A percentile compares a stretch with the other conserved stretches of the same genome.
Conservation (phyloP, 1,284 basidiomycete species). For the Ustilago shanxiensis region DNA sequence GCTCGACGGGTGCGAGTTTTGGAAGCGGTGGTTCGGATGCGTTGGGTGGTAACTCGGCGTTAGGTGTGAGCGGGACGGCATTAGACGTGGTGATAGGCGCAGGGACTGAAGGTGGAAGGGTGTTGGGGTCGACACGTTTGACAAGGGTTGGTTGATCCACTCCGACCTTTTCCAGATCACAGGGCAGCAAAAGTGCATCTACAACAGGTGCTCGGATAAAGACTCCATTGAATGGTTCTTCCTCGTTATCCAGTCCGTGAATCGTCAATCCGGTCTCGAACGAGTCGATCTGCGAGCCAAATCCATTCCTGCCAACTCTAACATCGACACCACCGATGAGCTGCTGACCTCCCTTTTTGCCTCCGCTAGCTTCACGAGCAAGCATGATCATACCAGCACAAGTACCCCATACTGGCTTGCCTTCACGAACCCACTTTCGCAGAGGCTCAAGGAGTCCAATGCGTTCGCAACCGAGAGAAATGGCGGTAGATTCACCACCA, state of each 20-base stretch:
- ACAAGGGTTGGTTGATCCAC: slow-evolving; percentile 47
- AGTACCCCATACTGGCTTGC: slow-evolving; percentile 88
- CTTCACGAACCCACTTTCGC: slow-evolving; percentile 76
- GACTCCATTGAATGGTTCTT: slow-evolving; percentile 82
- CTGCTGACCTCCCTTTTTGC: slow-evolving; percentile 89
- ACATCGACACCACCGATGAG: slow-evolving; percentile 85
- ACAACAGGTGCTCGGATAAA: slow-evolving; percentile 93
- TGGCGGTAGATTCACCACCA: slow-evolving; percentile 91
- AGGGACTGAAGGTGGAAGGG: slow-evolving; percentile 13
- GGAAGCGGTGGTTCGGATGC: slow-evolving; percentile 19
- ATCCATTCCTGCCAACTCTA: slow-evolving; percentile 82
- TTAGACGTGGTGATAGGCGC: slow-evolving; percentile 17
- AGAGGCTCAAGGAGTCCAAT: slow-evolving; percentile 85
- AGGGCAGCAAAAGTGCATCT: slow-evolving; percentile 53
- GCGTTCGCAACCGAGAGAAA: slow-evolving; percentile 84
- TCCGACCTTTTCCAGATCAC: slow-evolving; percentile 40
- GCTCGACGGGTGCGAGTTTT: slow-evolving; percentile 19
- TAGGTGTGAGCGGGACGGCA: slow-evolving; percentile 28
- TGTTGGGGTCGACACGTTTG: slow-evolving; percentile 28
- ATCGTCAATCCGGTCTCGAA: slow-evolving; percentile 85
- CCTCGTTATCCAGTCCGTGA: slow-evolving; percentile 74
- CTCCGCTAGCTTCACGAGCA: slow-evolving; percentile 73
- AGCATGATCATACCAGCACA: slow-evolving; percentile 97
- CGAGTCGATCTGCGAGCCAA: slow-evolving; percentile 81
- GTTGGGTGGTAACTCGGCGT: slow-evolving; percentile 11